phyloP scores from a whole-genome alignment of 2,329 filamentous ascomycete genomes.

The Aureobasidium sp. region DNA sequence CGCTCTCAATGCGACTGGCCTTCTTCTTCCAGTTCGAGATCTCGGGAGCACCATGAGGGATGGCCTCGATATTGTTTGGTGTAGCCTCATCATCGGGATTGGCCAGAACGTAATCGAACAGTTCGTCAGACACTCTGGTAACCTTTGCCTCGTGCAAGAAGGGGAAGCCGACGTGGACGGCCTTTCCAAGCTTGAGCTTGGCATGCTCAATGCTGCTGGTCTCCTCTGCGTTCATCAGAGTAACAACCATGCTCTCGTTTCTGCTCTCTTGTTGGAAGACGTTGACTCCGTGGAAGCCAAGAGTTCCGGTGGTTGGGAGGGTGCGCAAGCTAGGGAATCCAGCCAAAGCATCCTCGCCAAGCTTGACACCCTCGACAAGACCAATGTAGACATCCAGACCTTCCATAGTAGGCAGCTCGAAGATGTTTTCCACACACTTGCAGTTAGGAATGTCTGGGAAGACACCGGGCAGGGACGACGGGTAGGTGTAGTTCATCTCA shows the following conservation, averaged over 20 bases:
- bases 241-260: slow-evolving; percentile 94
- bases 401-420: slow-evolving; percentile 87
- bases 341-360: slow-evolving; percentile 76
- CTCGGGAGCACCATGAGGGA: slow-evolving; percentile 66
- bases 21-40: slow-evolving; percentile 81
- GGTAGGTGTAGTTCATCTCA: slow-evolving; percentile 72
- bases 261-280: slow-evolving; percentile 94
- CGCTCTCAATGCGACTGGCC: slow-evolving; percentile 72
- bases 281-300: slow-evolving; percentile 83
- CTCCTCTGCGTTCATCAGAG: slow-evolving; percentile 65
- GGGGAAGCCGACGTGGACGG: slow-evolving; percentile 87
- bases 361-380: slow-evolving; percentile 73
- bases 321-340: slow-evolving; percentile 90
- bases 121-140: slow-evolving; percentile 79
- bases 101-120: slow-evolving; percentile 78
- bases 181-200: slow-evolving; percentile 72
- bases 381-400: slow-evolving; percentile 80
- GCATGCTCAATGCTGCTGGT: slow-evolving; percentile 66
- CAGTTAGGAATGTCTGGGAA: slow-evolving; percentile 86
- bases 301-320: slow-evolving; percentile 70
- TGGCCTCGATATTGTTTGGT: slow-evolving; percentile 52
- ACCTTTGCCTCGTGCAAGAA: slow-evolving; percentile 94
- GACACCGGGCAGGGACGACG: slow-evolving; percentile 77
- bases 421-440: slow-evolving; percentile 91
- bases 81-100: slow-evolving; percentile 37